A percentile compares a stretch with the other conserved stretches of the same genome.
These are phyloP conservation scores for Nelumbo lutea DNA, from an alignment of 164 flowering plant species.

Conservation along the genomic window DNA sequence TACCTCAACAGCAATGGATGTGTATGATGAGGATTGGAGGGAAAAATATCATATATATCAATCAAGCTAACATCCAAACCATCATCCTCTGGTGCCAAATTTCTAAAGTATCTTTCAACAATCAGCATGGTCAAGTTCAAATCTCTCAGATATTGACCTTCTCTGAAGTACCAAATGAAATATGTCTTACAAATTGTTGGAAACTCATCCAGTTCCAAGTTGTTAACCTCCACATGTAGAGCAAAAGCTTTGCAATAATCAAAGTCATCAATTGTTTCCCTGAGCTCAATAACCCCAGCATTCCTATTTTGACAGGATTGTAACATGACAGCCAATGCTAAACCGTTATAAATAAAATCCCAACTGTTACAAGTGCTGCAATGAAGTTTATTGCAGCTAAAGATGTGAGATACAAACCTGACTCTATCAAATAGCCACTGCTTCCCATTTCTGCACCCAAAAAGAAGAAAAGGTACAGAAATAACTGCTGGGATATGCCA, in stretches of 20 bases:
- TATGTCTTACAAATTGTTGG: conserved; percentile 41
- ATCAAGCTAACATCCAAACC: conserved; percentile 48
- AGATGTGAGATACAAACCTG: conserved; percentile 53
- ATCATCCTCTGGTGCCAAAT: conserved; percentile 26
- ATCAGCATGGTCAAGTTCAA: conserved; percentile 26
- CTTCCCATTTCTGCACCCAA: conserved; percentile 43
- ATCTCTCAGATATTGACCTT: conserved; percentile 45
- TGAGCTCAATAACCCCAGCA: conserved; percentile 37
- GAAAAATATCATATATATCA: conserved; percentile 49
- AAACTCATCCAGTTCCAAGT: conserved; percentile 27
- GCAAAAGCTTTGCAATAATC: conserved; percentile 38
- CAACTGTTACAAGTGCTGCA: conserved; percentile 44
- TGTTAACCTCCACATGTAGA: conserved; percentile 47
- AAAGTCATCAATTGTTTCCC: conserved; percentile 19
- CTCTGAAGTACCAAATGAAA: conserved; percentile 32
- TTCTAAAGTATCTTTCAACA: conserved; percentile 33
- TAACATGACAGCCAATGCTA: conserved; percentile 51
- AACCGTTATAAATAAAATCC: conserved; percentile 43
- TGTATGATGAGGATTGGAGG: conserved; percentile 14
- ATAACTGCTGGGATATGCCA: not conserved
- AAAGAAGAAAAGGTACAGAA: conserved; percentile 1
- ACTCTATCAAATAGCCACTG: conserved; percentile 32
- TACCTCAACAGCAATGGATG: conserved; percentile 26
- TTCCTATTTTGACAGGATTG: conserved; percentile 47
- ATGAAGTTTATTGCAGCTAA: conserved; percentile 58